Base-by-base conservation (phyloP, 2,329 filamentous ascomycete genomes). In the Talaromyces sp. region DNA sequence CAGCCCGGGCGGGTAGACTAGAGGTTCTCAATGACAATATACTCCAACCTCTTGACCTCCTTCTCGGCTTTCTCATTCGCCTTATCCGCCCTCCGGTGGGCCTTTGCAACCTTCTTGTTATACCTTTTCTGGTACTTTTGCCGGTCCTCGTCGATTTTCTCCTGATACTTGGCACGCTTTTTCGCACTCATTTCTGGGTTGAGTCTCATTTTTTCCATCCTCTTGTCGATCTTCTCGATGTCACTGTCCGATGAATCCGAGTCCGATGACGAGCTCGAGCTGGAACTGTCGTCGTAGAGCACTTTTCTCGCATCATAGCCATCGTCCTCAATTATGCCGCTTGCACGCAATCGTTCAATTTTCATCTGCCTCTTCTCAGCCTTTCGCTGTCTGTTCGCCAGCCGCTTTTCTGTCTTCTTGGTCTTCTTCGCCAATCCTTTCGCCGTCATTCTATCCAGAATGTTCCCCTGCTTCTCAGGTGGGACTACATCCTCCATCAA, bases 11-110 rank as follows among this genome's bases (percentile, higher is more conserved):
- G 3, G 28, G 28, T 3, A 28, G 28, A 28, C 28, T 28, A 28
- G 3, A 62, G 11, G 44, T 40, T 58, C n/a, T 63, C 55, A 25
- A 63, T 35, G 18, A 63, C 55, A 28, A 63, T 63, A 44, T 59
- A 63, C 28, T 59, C 61, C 55, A 63, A 54, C 61, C 39, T 63
- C 8, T 35, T 25, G 16, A 58, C 39, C 0, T 33, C 46, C 55
- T 59, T 63, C 55, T 63, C 61, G 1, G 18, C 18, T 16, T 55
- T 63, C 4, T 18, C 18, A 18, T 58, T 33, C 1, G 37, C n/a
- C 39, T 44, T 52, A 12, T 55, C 55, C 2, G 35, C 56, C 25
- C 28, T 31, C 23, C 55, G 23, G 18, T 46, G 16, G 5, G 48
- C 56, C 23, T 59, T 50, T 31, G 42, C 55, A 7, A 63, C 3